Conservation (phyloP, 108 stramenopile species). For the Cylindrotheca fusiformis region DNA sequence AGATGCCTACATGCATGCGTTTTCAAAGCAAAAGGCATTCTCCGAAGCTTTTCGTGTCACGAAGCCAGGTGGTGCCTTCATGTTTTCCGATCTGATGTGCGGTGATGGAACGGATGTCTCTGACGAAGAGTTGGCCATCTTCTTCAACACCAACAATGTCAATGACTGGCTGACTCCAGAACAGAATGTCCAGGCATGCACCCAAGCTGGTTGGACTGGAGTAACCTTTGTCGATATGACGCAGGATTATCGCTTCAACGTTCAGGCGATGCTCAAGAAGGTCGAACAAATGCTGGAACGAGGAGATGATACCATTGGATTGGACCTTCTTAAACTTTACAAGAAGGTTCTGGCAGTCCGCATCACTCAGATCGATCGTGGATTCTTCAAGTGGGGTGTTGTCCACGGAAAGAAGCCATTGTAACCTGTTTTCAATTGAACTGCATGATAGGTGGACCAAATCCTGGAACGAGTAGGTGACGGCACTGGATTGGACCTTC, state of each 20-base stretch:
- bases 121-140: conserved; percentile 40
- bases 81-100: conserved; percentile 60
- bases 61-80: conserved; percentile 51
- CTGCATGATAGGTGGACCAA: no score
- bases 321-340: conserved; percentile 37
- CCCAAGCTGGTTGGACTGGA: conserved; percentile 41
- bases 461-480: no score
- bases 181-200: conserved; percentile 32
- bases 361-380: conserved; percentile 52
- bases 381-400: conserved; percentile 58
- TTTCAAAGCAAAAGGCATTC: conserved; percentile 35
- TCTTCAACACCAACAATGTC: conserved; percentile 45
- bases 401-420: conserved; percentile 48
- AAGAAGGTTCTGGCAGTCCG: conserved; percentile 35
- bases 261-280: conserved; percentile 55
- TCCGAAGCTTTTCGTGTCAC: conserved; percentile 52
- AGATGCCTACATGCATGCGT: conserved; percentile 62
- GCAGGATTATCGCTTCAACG: conserved; percentile 39
- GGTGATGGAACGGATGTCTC: conserved; percentile 40
- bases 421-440: conserved; percentile 31
- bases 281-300: conserved; percentile 37
- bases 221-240: conserved; percentile 49
- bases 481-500: no score
- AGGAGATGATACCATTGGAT: conserved; percentile 20
- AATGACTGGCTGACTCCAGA: conserved; percentile 53